Evolutionary conservation across 169 alveolate genomes (phyloP), one percentile per base, ranked within the genome.

Genomic region (Cytauxzoon felis): DNA sequence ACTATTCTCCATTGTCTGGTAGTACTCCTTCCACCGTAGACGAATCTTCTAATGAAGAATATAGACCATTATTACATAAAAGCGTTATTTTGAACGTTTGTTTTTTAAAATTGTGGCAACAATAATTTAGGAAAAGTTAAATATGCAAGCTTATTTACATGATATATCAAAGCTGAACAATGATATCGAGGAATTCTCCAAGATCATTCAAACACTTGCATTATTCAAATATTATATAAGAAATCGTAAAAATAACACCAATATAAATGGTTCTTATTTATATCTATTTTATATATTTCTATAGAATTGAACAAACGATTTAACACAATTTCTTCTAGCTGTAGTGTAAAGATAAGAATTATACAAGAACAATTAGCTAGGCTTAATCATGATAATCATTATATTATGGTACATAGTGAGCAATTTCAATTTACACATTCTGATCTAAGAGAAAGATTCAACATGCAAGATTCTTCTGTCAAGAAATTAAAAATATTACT

Each of bases 111-210:
- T 13, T 13, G 45, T 38, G n/a, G 45, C 45, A 38, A 13, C n/a
- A 30, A 4, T 6, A 13, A 40, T 57, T 38, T 59, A 57, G 59
- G 82, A 66, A 16, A 69, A 32, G 30, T 27, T 18, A 49, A 58
- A 64, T 32, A 49, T 62, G 78, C 66, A 61, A 23, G 27, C 32
- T 21, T 73, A 73, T 54, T 32, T 62, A 29, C 51, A 36, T 23
- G 47, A 43, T 19, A 73, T 73, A 1, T 30, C 71, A 18, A 49
- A 64, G 13, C 63, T 73, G 45, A 73, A 73, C 69, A 27, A 50
- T 32, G 84, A 58, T 4, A 73, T 73, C 7, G 84, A 73, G 65
- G 84, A 73, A 40, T 73, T 73, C 51, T 73, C 84, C 24, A 73
- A 73, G 34, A 62, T 73, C 40, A 48, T 73, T 6, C 84, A 73